Evolutionary conservation across 768 basidiomycete genomes (phyloP), one percentile per base, ranked within the genome.

Genomic region (Boletus subcaerulescens): DNA sequence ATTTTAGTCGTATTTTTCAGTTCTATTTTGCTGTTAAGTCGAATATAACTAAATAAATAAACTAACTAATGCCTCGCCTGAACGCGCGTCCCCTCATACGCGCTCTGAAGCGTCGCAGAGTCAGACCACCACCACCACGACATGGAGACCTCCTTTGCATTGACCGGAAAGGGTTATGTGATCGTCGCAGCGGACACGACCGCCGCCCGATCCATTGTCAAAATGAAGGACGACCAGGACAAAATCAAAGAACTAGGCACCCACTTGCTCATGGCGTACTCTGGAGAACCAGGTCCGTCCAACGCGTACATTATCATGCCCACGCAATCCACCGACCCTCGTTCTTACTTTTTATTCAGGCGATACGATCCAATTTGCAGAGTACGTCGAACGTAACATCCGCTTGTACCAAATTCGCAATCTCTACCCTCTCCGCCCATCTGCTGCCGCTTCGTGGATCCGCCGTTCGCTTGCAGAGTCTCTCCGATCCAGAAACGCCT

Each of bases 141-240:
- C 55, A 95, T 97, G 93, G 93, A 97, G 68, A 89, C 85, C 49
- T 92, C 91, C 17, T 94, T 98, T 70, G 93, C 89, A 36, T 68
- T 98, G 51, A 90, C 84, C 39, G 95, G 95, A 47, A 96, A 97
- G 70, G 95, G 86, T 65, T 99, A 93, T 74, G 88, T 93, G 52
- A 82, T 99, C 58, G 75, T 99, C 63, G 93, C 95, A 3, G 86
- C 94, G 11, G 96, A 98, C 73, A 93, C 88, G 9, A 91, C 86
- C 14, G 85, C 93, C 9, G 85, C 88, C 4, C 82, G 92, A 62
- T 97, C 93, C 32, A 92, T 99, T 73, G 87, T 98, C 69, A 96
- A 94, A 76, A 97, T 98, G 93, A 97, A 98, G 77, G 70, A 80
- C 36, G 93, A 97, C 73, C 91, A 92, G 75, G 95, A 98, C 80